A percentile compares a stretch with the other conserved stretches of the same genome.
Evolutionary conservation across 192 early-diverging fungal genomes (phyloP).

Genomic region (Pilaira anomala): DNA sequence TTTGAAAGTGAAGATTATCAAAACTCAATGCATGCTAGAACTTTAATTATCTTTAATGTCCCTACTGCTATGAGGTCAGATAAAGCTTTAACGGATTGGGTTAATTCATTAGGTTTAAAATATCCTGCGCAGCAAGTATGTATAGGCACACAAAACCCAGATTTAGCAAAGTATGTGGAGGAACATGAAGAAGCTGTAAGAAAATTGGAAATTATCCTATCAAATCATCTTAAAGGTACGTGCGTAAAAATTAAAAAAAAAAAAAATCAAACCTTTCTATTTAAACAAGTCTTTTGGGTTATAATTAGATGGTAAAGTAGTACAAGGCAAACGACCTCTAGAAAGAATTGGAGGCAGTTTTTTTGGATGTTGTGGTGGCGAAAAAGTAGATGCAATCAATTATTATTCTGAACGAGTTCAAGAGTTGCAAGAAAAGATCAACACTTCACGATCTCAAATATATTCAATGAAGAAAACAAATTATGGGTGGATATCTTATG

Average conservation of each 20-base stretch:
- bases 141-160: slow-evolving; percentile 63
- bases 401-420: slow-evolving; percentile 65
- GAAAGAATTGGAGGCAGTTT: slow-evolving; percentile 23
- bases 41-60: slow-evolving; percentile 63
- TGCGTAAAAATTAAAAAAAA: too few species aligned
- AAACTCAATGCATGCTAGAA: slow-evolving; percentile 62
- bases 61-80: slow-evolving; percentile 57
- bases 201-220: slow-evolving; percentile 61
- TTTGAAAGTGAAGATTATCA: slow-evolving; percentile 60
- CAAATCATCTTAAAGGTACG: slow-evolving; percentile 51
- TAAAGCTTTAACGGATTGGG: slow-evolving; percentile 46
- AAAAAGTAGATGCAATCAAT: slow-evolving; percentile 66
- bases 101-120: slow-evolving; percentile 40
- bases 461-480: slow-evolving; percentile 54
- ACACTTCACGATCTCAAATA: slow-evolving; percentile 43
- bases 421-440: slow-evolving; percentile 51
- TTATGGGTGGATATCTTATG: slow-evolving; percentile 70
- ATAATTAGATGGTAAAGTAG: slow-evolving; percentile 25
- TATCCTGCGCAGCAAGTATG: slow-evolving; percentile 53
- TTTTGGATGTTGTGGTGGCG: slow-evolving; percentile 33
- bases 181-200: slow-evolving; percentile 62
- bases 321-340: slow-evolving; percentile 36
- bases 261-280: too few species aligned
- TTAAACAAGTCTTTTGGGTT: background rate
- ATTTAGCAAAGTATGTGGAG: slow-evolving; percentile 62